A percentile compares a stretch with the other conserved stretches of the same genome.
Conservation (phyloP, 1,284 basidiomycete species). For the Rhodotorula sp. region DNA sequence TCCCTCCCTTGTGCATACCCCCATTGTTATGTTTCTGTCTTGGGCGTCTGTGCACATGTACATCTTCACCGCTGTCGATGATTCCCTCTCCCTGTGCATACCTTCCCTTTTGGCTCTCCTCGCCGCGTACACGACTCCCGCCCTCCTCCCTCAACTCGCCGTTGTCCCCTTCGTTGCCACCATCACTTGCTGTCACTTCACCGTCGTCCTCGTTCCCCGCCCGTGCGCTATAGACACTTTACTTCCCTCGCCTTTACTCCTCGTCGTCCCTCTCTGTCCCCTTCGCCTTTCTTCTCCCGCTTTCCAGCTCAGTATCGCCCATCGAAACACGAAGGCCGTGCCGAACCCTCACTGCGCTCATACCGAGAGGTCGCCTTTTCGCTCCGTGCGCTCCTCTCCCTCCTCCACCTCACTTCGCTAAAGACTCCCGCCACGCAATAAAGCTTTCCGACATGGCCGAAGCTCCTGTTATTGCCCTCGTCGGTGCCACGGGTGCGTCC, state of each 20-base stretch:
- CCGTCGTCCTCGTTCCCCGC: background rate
- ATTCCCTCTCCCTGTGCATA: background rate
- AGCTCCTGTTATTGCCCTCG: background rate
- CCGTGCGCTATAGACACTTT: background rate
- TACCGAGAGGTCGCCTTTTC: too few species aligned
- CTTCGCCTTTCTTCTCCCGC: too few species aligned
- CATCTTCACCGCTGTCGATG: background rate
- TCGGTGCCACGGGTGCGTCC: constrained; percentile 16
- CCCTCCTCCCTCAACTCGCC: background rate
- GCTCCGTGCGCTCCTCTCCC: background rate
- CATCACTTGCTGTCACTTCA: background rate
- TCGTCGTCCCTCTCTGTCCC: too few species aligned
- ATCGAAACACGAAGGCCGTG: too few species aligned
- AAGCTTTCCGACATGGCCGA: background rate
- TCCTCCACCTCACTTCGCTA: background rate
- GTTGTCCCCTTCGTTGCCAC: background rate
- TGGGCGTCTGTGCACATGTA: background rate
- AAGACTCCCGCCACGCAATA: too few species aligned
- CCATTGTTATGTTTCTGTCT: background rate
- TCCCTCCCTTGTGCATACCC: background rate
- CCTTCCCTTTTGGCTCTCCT: background rate
- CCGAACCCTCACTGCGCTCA: too few species aligned
- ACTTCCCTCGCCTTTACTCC: too few species aligned
- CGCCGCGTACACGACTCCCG: too few species aligned
- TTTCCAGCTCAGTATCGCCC: background rate